Base-by-base conservation (phyloP, 1,284 basidiomycete species). In the Cystobasidiaceae sp. region DNA sequence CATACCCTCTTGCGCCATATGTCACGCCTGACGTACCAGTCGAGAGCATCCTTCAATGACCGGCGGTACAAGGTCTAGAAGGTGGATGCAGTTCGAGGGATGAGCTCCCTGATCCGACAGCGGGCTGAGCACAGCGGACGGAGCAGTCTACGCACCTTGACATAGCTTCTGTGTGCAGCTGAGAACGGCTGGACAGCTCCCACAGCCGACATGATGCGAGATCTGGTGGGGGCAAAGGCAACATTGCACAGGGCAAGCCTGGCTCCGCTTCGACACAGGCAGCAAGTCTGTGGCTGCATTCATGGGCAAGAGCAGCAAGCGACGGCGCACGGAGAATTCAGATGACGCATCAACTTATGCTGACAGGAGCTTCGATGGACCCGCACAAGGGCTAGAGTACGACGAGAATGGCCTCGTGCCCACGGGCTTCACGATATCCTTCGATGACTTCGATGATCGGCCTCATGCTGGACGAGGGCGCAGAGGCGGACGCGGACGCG, bases 11-110 rank as follows among this genome's bases (percentile, higher is more conserved):
- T 67, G 37, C 72, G 68, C 71, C 71, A 74, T 25, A 72, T 60
- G 46, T 74, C 73, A 4, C 72, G 65, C 25, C 72, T 67, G 32
- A 74, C 71, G 60, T 71, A 72, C 74, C 74, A 75, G 68, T 75
- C 72, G 49, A 73, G 72, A 9, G 73, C 69, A 30, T 72, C 70
- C 66, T 75, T 75, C 15, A 75, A 57, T 8, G 74, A 71, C 30
- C 70, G 70, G 28, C 74, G 69, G 69, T 75, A 75, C 30, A 75
- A 68, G 51, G 69, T 71, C 74, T 75, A 61, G 5, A 43, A 17
- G 27, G 44, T n/a, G n/a, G n/a, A n/a, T n/a, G n/a, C n/a, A n/a
- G n/a, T n/a, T n/a, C n/a, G n/a, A n/a, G n/a, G n/a, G n/a, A n/a
- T n/a, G n/a, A n/a, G n/a, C n/a, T n/a, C n/a, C n/a, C n/a, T n/a